Base-by-base conservation (phyloP, 768 basidiomycete genomes). In the Panellus pusillus region DNA sequence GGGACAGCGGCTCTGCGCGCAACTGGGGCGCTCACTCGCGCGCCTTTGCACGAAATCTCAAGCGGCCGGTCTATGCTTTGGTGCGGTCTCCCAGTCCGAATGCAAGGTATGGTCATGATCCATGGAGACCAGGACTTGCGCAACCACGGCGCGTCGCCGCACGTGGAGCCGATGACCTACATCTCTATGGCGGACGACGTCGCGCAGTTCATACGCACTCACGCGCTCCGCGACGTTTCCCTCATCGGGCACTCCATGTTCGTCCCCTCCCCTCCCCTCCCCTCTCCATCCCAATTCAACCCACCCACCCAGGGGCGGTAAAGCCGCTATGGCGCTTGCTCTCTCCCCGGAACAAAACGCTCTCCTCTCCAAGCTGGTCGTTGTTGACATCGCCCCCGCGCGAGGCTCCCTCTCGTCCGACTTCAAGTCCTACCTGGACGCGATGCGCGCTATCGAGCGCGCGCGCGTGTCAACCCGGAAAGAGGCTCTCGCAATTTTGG, bases 221-320 rank as follows among this genome's bases (percentile, higher is more conserved):
- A 81, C 44, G 72, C 72, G 0, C 66, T 91, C 37, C 72, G 73
- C 2, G 73, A 87, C 15, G 78, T 94, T 15, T 81, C 89, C 2
- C 76, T 97, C 4, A 72, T 96, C 4, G 94, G 94, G 0, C 94
- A 96, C 66, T 95, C 93, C 2, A 94, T 96, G 93, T 93, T 60
- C 50, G 87, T 73, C 1, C 52, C n/a, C 6, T 35, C 29, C 18
- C 1, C 52, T 17, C 6, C 36, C 29, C 18, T 35, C 3, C 13
- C 14, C 15, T 32, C 46, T 28, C 44, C 24, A 17, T 28, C 7
- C 11, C 12, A 31, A 15, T 15, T 54, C 6, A 7, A 27, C 47
- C 31, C 42, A 64, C 35, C 53, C 4, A 9, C 20, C 38, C 58
- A 93, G 90, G 91, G 93, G 93, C 46, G 93, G 91, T 18, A 94